These are phyloP conservation scores for Entomortierella lignicola DNA, from an alignment of 192 early-diverging fungal species.

Conservation along the genomic window DNA sequence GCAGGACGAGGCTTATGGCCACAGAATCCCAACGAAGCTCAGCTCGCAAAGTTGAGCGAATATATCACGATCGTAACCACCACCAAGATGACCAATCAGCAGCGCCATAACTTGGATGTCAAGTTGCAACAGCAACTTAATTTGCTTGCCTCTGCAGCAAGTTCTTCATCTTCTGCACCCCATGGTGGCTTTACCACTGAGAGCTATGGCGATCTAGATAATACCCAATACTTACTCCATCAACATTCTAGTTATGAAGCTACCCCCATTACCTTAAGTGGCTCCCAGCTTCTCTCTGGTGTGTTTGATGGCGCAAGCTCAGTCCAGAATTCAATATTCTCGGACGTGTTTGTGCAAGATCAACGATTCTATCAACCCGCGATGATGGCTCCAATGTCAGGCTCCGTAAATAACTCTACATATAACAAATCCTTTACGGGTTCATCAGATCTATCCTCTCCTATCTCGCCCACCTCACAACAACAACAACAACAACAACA, in stretches of 20 bases:
- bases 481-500: slow-evolving; percentile 20
- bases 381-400: not conserved
- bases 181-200: not conserved
- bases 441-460: slow-evolving; percentile 5
- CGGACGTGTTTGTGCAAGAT: slow-evolving; percentile 4
- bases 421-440: slow-evolving; percentile 4
- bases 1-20: not conserved
- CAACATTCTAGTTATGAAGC: slow-evolving; percentile 4
- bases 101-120: slow-evolving; percentile 1
- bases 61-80: slow-evolving; percentile 1
- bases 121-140: slow-evolving; percentile 25
- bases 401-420: not conserved
- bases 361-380: not conserved
- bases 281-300: slow-evolving; percentile 19
- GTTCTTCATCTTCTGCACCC: not conserved
- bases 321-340: not conserved
- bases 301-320: slow-evolving; percentile 4
- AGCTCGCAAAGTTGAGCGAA: slow-evolving; percentile 15
- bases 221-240: slow-evolving; percentile 2
- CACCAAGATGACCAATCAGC: not conserved
- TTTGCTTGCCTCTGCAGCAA: not conserved
- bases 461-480: slow-evolving; percentile 5
- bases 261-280: not conserved
- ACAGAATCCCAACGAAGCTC: slow-evolving; percentile 30
- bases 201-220: not conserved